Percentiles rank a stretch among this genome's conserved stretches.
Conservation (phyloP, 352 stramenopile species). For the Phytophthora pinifolia region DNA sequence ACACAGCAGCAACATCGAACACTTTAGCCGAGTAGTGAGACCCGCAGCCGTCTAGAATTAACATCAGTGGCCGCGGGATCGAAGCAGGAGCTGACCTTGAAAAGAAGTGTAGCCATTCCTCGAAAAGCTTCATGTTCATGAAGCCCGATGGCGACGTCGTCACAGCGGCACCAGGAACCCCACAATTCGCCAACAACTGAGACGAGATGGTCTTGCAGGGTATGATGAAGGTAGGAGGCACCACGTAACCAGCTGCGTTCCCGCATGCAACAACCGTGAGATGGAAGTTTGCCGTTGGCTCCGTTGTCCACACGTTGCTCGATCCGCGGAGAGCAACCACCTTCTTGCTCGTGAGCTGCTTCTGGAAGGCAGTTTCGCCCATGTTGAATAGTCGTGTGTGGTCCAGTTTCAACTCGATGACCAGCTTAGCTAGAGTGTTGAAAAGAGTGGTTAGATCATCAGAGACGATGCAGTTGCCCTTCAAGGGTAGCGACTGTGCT, state of each 20-base stretch:
- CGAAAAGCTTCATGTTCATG: too few relatives aligned
- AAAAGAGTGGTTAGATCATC: too few relatives aligned
- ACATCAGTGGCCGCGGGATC: not conserved
- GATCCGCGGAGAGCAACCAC: constrained; percentile 22
- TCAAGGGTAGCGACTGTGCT: too few relatives aligned
- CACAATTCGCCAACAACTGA: not conserved
- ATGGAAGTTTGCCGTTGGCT: constrained; percentile 19
- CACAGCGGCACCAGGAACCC: not conserved
- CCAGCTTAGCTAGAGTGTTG: not conserved
- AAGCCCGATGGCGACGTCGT: too few relatives aligned
- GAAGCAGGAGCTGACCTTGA: too few relatives aligned
- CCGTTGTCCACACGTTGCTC: constrained; percentile 22
- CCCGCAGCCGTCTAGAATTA: constrained; percentile 16
- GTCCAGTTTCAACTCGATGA: constrained; percentile 10
- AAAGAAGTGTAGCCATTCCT: too few relatives aligned
- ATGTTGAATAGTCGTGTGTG: constrained; percentile 28
- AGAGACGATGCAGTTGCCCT: too few relatives aligned
- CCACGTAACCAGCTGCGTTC: constrained; percentile 9
- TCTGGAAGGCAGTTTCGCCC: constrained; percentile 27
- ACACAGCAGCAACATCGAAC: not conserved
- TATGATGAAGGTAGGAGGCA: constrained; percentile 20
- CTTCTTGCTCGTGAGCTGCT: not conserved
- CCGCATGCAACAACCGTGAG: constrained; percentile 31
- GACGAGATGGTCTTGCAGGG: not conserved
- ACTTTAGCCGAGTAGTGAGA: constrained; percentile 20